Evolutionary conservation across 2,329 filamentous ascomycete species (phyloP), one percentile per base, ranked within the genome.

Genomic region (Didymella sp.): DNA sequence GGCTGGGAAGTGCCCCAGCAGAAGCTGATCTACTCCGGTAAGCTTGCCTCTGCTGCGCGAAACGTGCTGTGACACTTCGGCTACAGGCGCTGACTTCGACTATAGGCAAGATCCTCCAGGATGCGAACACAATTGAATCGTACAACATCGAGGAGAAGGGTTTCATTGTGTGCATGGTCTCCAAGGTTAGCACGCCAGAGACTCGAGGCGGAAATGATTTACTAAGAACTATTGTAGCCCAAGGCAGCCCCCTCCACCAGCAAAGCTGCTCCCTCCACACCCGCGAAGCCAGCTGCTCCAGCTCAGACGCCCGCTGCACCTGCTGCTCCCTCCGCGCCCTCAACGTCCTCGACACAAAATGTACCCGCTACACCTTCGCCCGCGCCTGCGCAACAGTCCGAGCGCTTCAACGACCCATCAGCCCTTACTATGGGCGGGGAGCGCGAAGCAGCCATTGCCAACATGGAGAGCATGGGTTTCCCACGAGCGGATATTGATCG

Each of bases 91-190:
- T 75, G 59, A 70, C 65, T 33, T 48, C 31, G 31, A 27, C 38
- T 44, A 54, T 69, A 97, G 93, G 95, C 81, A 99, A 99, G 83
- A 98, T 99, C 70, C 83, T 99, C 65, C 94, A 97, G 80, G 94
- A 99, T 89, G 92, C 92, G 61, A 95, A 97, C 75, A 96, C 93
- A 2, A 90, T 99, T 69, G 92, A 92, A 78, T 93, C 91, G 37
- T 98, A 98, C 83, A 96, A 92, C 80, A 98, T 99, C 63, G 94
- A 99, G 80, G 95, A 98, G 85, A 99, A 98, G 84, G 95, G 95
- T 33, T 99, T 98, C 77, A 92, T 99, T 71, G 95, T 99, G 59
- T 99, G 95, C 82, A 96, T 99, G 88, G 89, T 96, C 70, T 92
- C 91, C 76, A 98, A 98, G 90, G 93, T 96, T 81, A 62, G 78